Evolutionary conservation across 2,329 filamentous ascomycete species (phyloP).

Genomic region (Fusarium proliferatum): DNA sequence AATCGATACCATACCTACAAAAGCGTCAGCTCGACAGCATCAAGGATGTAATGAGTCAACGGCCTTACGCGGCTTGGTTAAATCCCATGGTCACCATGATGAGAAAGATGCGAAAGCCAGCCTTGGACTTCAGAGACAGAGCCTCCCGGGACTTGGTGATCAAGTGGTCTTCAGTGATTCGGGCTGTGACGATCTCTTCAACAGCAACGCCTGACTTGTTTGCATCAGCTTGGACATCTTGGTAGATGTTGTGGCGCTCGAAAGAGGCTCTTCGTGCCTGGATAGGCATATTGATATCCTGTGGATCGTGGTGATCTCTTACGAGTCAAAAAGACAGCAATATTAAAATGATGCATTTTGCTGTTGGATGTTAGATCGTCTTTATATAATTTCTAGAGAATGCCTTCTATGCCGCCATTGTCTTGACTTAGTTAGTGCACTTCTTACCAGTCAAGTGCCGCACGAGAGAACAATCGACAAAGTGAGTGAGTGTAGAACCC

Average conservation of each 20-base stretch:
- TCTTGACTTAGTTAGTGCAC: too few relatives aligned
- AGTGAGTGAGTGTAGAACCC: too few relatives aligned
- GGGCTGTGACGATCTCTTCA: slow-evolving; percentile 34
- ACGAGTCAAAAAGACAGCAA: rapidly evolving
- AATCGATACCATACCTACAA: slow-evolving; percentile 38
- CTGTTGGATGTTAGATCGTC: background rate
- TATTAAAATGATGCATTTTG: rapidly evolving
- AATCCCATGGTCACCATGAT: slow-evolving; percentile 32
- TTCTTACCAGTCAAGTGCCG: background rate
- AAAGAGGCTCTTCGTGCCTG: slow-evolving; percentile 5
- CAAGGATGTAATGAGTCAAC: background rate
- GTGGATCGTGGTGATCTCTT: background rate
- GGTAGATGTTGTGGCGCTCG: slow-evolving; percentile 20
- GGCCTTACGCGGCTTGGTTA: slow-evolving; percentile 23
- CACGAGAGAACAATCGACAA: background rate
- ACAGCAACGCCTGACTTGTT: slow-evolving; percentile 36
- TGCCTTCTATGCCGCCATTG: background rate
- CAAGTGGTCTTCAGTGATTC: slow-evolving; percentile 38
- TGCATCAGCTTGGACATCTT: slow-evolving; percentile 35
- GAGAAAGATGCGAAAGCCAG: slow-evolving; percentile 34
- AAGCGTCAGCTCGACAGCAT: background rate
- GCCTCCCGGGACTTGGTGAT: slow-evolving; percentile 33
- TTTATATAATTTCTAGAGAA: background rate
- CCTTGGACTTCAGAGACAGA: slow-evolving; percentile 26
- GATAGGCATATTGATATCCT: background rate